These are phyloP conservation scores for Suillus alpinus DNA, from an alignment of 768 basidiomycete genomes.

Conservation along the genomic window DNA sequence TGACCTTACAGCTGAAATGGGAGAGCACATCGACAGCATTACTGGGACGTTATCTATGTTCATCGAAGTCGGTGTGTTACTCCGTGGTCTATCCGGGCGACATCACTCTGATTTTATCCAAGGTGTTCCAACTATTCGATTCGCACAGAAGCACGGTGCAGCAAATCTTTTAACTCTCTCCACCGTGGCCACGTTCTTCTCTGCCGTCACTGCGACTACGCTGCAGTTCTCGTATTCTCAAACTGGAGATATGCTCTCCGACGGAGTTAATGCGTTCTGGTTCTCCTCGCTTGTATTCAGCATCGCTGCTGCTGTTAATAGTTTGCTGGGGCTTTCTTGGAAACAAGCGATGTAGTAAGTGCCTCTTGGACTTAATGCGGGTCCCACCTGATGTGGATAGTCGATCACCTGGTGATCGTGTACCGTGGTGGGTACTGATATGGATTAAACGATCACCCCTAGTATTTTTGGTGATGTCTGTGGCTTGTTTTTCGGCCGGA, in stretches of 20 bases:
- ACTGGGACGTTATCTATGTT: constrained; percentile 68
- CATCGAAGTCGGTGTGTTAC: constrained; percentile 63
- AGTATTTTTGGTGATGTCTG: constrained; percentile 73
- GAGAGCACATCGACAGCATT: constrained; percentile 68
- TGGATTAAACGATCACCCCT: constrained; percentile 82
- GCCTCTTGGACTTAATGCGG: neutral
- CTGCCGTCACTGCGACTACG: constrained; percentile 70
- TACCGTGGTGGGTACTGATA: constrained; percentile 80
- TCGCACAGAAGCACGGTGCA: constrained; percentile 71
- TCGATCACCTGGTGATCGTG: constrained; percentile 71
- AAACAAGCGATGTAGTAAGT: constrained; percentile 82
- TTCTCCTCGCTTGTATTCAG: constrained; percentile 75
- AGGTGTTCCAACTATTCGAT: constrained; percentile 77
- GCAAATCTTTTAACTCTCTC: constrained; percentile 70
- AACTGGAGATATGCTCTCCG: constrained; percentile 32
- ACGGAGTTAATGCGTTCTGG: constrained; percentile 71
- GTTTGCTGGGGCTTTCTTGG: constrained; percentile 74
- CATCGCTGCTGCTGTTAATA: constrained; percentile 75
- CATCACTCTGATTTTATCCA: neutral
- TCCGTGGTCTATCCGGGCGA: neutral
- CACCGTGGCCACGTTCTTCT: constrained; percentile 77
- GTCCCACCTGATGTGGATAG: constrained; percentile 32
- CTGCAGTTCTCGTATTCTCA: constrained; percentile 60
- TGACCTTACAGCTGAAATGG: constrained; percentile 71
- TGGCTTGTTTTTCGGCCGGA: constrained; percentile 72